These are phyloP conservation scores for Nannizzia gypsea DNA, from an alignment of 2,329 filamentous ascomycete species.

Conservation along the genomic window DNA sequence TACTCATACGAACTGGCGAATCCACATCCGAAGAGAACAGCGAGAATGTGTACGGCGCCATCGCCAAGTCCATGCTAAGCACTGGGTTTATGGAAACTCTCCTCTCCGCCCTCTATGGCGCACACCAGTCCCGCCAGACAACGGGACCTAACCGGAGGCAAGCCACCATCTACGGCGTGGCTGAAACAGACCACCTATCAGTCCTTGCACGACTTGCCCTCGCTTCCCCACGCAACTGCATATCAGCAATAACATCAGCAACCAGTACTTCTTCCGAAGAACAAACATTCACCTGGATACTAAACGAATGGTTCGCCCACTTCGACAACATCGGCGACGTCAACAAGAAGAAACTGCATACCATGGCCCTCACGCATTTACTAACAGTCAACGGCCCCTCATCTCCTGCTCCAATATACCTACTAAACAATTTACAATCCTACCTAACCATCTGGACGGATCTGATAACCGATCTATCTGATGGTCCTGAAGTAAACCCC, in stretches of 20 bases:
- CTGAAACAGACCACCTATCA: conserved; percentile 74
- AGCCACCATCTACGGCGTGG: conserved; percentile 58
- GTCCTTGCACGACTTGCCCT: conserved; percentile 69
- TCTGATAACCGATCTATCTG: conserved; percentile 33
- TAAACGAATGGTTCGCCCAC: conserved; percentile 39
- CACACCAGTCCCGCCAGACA: conserved; percentile 63
- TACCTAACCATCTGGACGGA: conserved; percentile 39
- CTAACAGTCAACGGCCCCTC: conserved; percentile 28
- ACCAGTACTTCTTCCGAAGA: conserved; percentile 23
- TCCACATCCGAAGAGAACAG: conserved; percentile 44
- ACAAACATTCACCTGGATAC: conserved; percentile 31
- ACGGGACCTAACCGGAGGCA: conserved; percentile 65
- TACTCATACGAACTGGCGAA: conserved; percentile 52
- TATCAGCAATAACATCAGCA: conserved; percentile 38
- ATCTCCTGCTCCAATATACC: conserved; percentile 28
- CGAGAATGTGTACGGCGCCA: conserved; percentile 47
- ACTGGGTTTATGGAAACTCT: conserved; percentile 52
- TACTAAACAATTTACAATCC: conserved; percentile 35
- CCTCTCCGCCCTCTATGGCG: conserved; percentile 53
- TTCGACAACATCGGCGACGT: conserved; percentile 38
- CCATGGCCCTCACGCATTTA: conserved; percentile 36
- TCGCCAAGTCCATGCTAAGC: conserved; percentile 54
- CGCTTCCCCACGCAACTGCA: conserved; percentile 57
- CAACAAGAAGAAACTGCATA: conserved; percentile 37
- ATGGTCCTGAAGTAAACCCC: conserved; percentile 29